Evolutionary conservation across 441 rosid species (phyloP), one percentile per base, ranked within the genome.

Genomic region (Eutrema salsugineum): DNA sequence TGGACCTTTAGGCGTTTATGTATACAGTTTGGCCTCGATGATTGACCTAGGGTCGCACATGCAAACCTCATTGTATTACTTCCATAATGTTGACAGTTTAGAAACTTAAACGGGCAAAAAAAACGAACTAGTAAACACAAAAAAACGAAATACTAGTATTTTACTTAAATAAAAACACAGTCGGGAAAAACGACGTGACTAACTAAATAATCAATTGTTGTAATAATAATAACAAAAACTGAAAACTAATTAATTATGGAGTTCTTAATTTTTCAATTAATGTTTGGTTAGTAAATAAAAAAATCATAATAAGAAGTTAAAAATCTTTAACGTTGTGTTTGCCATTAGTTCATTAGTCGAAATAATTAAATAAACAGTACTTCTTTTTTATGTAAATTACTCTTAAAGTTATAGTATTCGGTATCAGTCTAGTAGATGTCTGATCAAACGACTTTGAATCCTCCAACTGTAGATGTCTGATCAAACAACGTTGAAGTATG

Each of bases 11-110:
- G 60, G 59, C 19, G 36, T 54, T 27, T 17, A 46, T 62, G 15
- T 54, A 44, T 28, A 44, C 51, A 55, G 65, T 63, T 63, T 69
- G 59, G 66, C 55, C 61, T 75, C 53, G 2, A 47, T 55, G 35
- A 42, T 75, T 68, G 64, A 68, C 70, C 35, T 36, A 68, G 33
- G 38, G 46, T 44, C 27, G 70, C 79, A 69, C 79, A 76, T 76
- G 79, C 75, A 76, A 63, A 63, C 75, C 48, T 61, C 39, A 76
- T 64, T 47, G 55, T 63, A 28, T 28, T 75, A 38, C 60, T 47
- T 54, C 61, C 39, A 68, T 63, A 8, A 43, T 68, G 47, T 30
- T 55, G 64, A 68, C 66, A 53, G 12, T 68, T 22, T 7, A 27
- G 44, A 46, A n/a, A 47, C 28, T 35, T 5, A 35, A 24, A 56